Percentiles rank a stretch among this genome's conserved stretches.
phyloP scores from a whole-genome alignment of 495 filamentous ascomycete species.

The Hypomontagnella submonticulosa region DNA sequence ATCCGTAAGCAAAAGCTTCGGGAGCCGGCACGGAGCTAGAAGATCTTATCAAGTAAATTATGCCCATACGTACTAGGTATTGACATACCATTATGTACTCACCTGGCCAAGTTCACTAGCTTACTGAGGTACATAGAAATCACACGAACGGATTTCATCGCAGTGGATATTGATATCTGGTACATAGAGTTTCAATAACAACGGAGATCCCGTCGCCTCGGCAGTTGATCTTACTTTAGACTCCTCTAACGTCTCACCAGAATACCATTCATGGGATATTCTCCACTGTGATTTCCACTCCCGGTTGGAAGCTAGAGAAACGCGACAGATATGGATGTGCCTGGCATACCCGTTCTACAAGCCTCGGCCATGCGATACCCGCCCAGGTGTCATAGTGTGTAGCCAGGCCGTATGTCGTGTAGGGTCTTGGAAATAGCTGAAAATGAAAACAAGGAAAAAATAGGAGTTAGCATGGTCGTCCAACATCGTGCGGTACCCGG shows the following conservation, averaged over 20 bases:
- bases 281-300: background rate
- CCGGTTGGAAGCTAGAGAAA: constrained; percentile 20
- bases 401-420: constrained; percentile 27
- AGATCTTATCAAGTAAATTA: constrained; percentile 6
- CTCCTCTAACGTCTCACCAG: background rate
- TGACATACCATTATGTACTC: constrained; percentile 9
- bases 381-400: constrained; percentile 19
- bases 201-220: constrained; percentile 15
- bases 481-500: constrained; percentile 38
- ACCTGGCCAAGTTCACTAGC: constrained; percentile 9
- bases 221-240: background rate
- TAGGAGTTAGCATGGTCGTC: constrained; percentile 23
- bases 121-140: background rate
- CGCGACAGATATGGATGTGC: constrained; percentile 19
- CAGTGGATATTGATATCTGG: constrained; percentile 8
- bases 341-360: constrained; percentile 29
- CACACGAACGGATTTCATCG: background rate
- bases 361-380: constrained; percentile 7
- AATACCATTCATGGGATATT: constrained; percentile 1
- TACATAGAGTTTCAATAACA: constrained; percentile 9
- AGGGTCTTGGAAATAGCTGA: too few species aligned
- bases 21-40: constrained; percentile 17
- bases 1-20: constrained; percentile 24
- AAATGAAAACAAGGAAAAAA: constrained; percentile 33
- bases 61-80: constrained; percentile 18